Conservation (phyloP, 176 grass and related monocot species). For the Carex parvula region DNA sequence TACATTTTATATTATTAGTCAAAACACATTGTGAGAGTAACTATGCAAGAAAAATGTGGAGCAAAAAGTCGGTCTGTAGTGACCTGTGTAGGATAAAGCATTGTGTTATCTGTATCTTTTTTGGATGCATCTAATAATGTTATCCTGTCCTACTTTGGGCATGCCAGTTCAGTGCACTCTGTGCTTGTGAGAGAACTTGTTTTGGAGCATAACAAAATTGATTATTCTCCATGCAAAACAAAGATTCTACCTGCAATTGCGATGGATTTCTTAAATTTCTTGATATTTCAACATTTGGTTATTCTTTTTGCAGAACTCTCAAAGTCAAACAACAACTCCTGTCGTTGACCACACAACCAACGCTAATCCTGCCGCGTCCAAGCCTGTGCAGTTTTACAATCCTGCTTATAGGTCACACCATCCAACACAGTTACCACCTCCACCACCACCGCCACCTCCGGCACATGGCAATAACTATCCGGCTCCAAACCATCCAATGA, state of each 20-base stretch:
- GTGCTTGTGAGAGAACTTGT: background rate
- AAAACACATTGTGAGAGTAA: background rate
- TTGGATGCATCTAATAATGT: background rate
- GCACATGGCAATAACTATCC: constrained; percentile 68
- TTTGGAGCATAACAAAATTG: background rate
- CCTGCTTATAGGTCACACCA: constrained; percentile 40
- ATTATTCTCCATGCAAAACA: background rate
- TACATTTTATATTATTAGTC: background rate
- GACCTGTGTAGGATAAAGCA: background rate
- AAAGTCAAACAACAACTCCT: constrained; percentile 52
- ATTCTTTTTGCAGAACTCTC: constrained; percentile 61
- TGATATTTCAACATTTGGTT: background rate
- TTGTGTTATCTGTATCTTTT: background rate
- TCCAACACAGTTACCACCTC: constrained; percentile 54
- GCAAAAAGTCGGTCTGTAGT: background rate
- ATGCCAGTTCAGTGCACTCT: background rate
- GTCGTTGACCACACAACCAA: constrained; percentile 36
- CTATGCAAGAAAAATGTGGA: background rate
- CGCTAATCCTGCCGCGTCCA: constrained; percentile 38
- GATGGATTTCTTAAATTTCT: background rate
- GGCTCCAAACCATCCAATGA: constrained; percentile 1
- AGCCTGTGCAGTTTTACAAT: constrained; percentile 49
- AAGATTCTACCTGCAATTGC: background rate
- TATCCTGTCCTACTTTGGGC: background rate
- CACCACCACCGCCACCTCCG: constrained; percentile 30